Base-by-base conservation (phyloP, 139 green algal species). In the Micractinium sp. region DNA sequence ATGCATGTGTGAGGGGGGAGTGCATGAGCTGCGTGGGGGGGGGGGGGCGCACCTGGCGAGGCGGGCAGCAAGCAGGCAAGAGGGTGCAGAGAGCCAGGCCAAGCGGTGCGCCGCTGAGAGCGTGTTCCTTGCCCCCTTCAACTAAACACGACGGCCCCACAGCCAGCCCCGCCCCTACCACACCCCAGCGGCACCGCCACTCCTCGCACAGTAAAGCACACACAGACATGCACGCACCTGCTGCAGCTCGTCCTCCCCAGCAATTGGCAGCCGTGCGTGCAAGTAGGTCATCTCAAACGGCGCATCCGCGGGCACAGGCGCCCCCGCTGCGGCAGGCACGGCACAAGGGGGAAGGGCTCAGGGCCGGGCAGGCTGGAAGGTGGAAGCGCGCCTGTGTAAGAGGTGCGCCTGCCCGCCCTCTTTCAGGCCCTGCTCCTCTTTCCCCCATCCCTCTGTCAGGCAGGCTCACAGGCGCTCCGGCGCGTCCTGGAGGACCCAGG, bases 261-360 rank as follows among this genome's bases (percentile, higher is more conserved):
- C 85, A 29, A 88, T 69, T 5, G 84, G 84, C 84, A 88, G 69
- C 29, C 84, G 84, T 31, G 71, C 71, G 14, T 69, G 29, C 13
- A 88, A 41, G 85, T 88, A 88, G 31, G 71, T 82, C 9, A 78
- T 35, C 85, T 88, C 85, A 73, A 88, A 88, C 19, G 85, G 85
- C 25, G 85, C 85, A 47, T 88, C 85, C 22, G 33, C 85, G 1
- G 85, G 85, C 71, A 88, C 85, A 0, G 85, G 71, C 67, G 53
- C 71, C 36, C 82, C 82, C 1, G 83, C 83, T 87, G 67, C 83
- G 39, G 38, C 15, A 27, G 16, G 33, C 19, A 33, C 3, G 16
- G 41, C 27, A 38, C 36, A 56, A 61, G 18, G 16, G 5, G 20
- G 76, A 60, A 33, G 36, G 69, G 20, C 14, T 27, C 63, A 71